Percentiles rank a stretch among this genome's conserved stretches.
Evolutionary conservation across 108 stramenopile genomes (phyloP).

Genomic region (Aurantiochytrium sp.): DNA sequence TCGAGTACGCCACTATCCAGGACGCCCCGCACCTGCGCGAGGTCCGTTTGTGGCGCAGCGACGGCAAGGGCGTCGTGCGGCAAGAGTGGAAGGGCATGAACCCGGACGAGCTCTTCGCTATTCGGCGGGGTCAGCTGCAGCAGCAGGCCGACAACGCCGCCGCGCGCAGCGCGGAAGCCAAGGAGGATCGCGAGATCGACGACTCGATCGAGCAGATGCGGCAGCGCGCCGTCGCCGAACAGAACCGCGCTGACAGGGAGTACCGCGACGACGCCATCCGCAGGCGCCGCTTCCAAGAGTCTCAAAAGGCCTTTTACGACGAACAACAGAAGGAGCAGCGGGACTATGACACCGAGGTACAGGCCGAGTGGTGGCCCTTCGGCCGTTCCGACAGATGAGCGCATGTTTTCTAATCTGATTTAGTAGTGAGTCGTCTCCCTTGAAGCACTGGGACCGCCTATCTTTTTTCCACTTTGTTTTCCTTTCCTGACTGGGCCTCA

Average conservation of each 20-base stretch:
- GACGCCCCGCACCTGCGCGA: neutral
- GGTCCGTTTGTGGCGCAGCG: neutral
- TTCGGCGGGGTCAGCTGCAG: neutral
- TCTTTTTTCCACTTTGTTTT: too few relatives aligned
- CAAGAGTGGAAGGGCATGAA: constrained; percentile 27
- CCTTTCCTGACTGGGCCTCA: too few relatives aligned
- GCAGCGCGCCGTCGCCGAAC: neutral
- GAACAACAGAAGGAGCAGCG: neutral
- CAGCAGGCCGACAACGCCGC: neutral
- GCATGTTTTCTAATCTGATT: too few relatives aligned
- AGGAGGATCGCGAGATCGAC: neutral
- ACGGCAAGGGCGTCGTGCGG: neutral
- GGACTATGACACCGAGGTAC: neutral
- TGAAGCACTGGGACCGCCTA: too few relatives aligned
- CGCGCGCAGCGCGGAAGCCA: neutral
- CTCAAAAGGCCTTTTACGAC: neutral
- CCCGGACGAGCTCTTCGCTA: neutral
- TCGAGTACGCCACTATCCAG: neutral
- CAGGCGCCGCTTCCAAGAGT: neutral
- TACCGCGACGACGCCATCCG: neutral
- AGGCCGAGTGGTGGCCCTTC: constrained; percentile 17
- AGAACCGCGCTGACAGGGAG: neutral
- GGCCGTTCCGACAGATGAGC: constrained; percentile 7
- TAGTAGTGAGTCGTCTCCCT: too few relatives aligned
- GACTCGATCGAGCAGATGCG: neutral